Evolutionary conservation across 192 early-diverging fungal genomes (phyloP), one percentile per base, ranked within the genome.

Genomic region (Coemansia sp.): DNA sequence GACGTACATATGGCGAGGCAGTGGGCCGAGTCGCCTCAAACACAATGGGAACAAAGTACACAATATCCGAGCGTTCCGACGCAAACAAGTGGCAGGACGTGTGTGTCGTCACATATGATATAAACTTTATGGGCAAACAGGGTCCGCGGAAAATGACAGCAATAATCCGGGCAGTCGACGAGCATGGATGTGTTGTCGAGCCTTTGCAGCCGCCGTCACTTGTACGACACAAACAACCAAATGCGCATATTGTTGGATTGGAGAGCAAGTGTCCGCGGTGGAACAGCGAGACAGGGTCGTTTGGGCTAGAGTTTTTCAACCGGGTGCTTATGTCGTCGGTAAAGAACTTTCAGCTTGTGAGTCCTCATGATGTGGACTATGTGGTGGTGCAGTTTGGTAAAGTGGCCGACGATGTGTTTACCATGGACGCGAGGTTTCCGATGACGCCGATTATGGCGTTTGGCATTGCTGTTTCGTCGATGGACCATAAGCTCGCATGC

Each of bases 291-390:
- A 81, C 90, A 6, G 83, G 89, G 57, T 90, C 92, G 15, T 97
- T 89, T 84, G 91, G 94, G 1, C 69, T 98, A n/a, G 96, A 97
- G 69, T 98, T 98, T 70, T 90, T 86, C 48, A 93, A 92, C 1
- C 80, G 97, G 10, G 93, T 98, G 1, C 88, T 88, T 9, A 63
- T 89, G 62, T 88, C 95, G 1, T 95, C 93, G 0, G 95, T 97
- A 10, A 98, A 98, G 68, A 98, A 97, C 71, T 96, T 98, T 69
- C 95, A 97, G 77, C 91, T 98, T 32, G 90, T 98, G 14, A 91
- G 93, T 66, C 90, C 93, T 32, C 85, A 95, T 43, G 93, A 96
- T 69, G 75, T 95, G 75, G 93, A 94, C 68, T 96, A 97, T 61
- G 92, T 94, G 48, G 87, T 90, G 19, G 83, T 97, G 88, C 97